phyloP scores from a whole-genome alignment of 192 early-diverging fungal species.

The Endogone sp. region DNA sequence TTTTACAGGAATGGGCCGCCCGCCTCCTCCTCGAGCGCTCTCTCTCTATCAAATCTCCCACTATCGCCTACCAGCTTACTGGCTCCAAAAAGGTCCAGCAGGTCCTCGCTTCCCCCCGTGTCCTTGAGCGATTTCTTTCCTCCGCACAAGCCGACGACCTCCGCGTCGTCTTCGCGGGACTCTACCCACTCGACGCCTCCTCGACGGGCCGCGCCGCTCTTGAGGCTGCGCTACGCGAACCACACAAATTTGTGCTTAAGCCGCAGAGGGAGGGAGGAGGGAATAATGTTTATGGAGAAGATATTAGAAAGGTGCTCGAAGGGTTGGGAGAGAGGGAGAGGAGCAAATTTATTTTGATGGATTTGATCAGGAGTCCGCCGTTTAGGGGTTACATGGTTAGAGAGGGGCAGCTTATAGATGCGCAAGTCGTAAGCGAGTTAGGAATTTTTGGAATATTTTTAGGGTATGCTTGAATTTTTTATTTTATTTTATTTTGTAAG shows the following conservation, averaged over 20 bases:
- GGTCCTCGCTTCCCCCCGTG: slow-evolving; percentile 74
- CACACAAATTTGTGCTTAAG: slow-evolving; percentile 82
- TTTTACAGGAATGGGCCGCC: slow-evolving; percentile 82
- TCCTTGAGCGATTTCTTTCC: slow-evolving; percentile 76
- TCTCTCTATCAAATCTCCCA: slow-evolving; percentile 83
- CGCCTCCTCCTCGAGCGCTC: slow-evolving; percentile 82
- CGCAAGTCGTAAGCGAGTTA: slow-evolving; percentile 86
- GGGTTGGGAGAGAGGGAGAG: slow-evolving; percentile 59
- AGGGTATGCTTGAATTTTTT: slow-evolving; percentile 41
- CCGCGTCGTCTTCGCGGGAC: slow-evolving; percentile 79
- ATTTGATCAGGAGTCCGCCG: slow-evolving; percentile 79
- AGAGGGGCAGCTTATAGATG: slow-evolving; percentile 63
- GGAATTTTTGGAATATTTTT: slow-evolving; percentile 93
- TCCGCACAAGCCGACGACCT: slow-evolving; percentile 41
- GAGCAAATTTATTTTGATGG: slow-evolving; percentile 93
- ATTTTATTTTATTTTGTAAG: too few species aligned
- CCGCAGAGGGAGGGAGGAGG: slow-evolving; percentile 97
- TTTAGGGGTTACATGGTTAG: slow-evolving; percentile 74
- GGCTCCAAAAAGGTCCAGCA: slow-evolving; percentile 98
- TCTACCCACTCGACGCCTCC: slow-evolving; percentile 81
- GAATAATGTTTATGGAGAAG: slow-evolving; percentile 89
- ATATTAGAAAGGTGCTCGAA: slow-evolving; percentile 61
- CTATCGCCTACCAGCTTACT: slow-evolving; percentile 83
- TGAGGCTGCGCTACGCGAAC: slow-evolving; percentile 56
- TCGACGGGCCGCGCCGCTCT: slow-evolving; percentile 63